These are phyloP conservation scores for Durusdinium trenchii DNA, from an alignment of 73 alveolate genomes.

Conservation along the genomic window DNA sequence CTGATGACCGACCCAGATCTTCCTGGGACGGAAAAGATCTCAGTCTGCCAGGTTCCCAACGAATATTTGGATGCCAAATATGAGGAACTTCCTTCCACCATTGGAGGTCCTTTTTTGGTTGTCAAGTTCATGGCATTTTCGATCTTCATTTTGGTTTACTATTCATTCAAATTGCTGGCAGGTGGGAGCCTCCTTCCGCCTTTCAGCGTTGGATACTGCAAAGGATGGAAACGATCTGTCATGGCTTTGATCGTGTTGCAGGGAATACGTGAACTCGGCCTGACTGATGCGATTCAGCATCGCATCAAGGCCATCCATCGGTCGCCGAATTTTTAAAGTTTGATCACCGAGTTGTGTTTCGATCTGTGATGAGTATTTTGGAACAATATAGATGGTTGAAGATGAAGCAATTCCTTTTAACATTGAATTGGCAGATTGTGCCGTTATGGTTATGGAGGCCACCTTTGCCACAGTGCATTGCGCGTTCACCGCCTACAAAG, in stretches of 20 bases:
- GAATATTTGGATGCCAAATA: neutral
- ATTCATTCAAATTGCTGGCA: neutral
- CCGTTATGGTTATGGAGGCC: neutral
- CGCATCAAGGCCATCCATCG: neutral
- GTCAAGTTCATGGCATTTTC: neutral
- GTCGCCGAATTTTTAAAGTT: too few relatives aligned
- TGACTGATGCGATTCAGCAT: neutral
- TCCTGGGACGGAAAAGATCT: conserved; percentile 5
- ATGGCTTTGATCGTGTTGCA: neutral
- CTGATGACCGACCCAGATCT: neutral
- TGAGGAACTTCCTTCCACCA: neutral
- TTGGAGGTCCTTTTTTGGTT: neutral
- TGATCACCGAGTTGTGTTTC: neutral
- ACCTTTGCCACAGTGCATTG: conserved; percentile 2
- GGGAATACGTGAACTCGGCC: conserved; percentile 1
- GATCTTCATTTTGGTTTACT: neutral
- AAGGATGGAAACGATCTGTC: neutral
- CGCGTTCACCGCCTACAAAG: neutral
- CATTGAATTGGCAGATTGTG: neutral
- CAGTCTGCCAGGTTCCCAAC: neutral
- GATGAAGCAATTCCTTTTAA: too few relatives aligned
- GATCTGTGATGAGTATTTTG: neutral
- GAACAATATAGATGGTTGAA: too few relatives aligned
- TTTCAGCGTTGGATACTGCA: conserved; percentile 17
- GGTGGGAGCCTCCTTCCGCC: conserved; percentile 13